These are phyloP conservation scores for Bonnemaisonia californica DNA, from an alignment of 31 red algal genomes.

Conservation along the genomic window DNA sequence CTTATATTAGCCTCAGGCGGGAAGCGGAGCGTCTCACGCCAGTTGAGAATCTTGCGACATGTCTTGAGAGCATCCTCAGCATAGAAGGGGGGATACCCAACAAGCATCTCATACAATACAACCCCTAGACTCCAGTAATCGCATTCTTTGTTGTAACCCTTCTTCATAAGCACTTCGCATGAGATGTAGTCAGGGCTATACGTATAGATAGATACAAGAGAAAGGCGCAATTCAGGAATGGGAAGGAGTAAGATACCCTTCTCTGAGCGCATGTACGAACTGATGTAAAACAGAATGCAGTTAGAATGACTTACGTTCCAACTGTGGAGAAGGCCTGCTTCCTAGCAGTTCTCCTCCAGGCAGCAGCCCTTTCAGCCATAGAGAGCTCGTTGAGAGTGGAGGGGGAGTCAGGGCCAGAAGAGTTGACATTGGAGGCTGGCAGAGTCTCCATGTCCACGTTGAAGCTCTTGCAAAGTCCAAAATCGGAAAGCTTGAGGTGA, in stretches of 20 bases:
- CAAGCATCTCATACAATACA: slow-evolving; percentile 97
- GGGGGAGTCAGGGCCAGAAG: slow-evolving; percentile 16
- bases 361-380: slow-evolving; percentile 81
- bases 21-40: slow-evolving; percentile 88
- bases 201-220: not conserved
- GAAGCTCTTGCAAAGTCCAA: slow-evolving; percentile 97
- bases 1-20: slow-evolving; percentile 90
- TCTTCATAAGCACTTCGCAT: slow-evolving; percentile 92
- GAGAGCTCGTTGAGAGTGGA: slow-evolving; percentile 63
- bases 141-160: slow-evolving; percentile 97
- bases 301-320: slow-evolving; percentile 78
- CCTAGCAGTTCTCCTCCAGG: slow-evolving; percentile 78
- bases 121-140: slow-evolving; percentile 99
- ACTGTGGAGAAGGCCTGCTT: slow-evolving; percentile 96
- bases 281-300: not conserved
- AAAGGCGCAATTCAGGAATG: not conserved
- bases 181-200: slow-evolving; percentile 96
- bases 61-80: slow-evolving; percentile 96
- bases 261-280: no score
- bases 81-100: slow-evolving; percentile 98
- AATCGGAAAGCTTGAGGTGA: slow-evolving; percentile 96
- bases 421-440: slow-evolving; percentile 35
- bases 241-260: no score
- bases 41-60: slow-evolving; percentile 96
- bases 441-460: slow-evolving; percentile 61